Percentiles rank a stretch among this genome's conserved stretches.
These are phyloP conservation scores for Salix viminalis DNA, from an alignment of 345 rosid species.

Conservation along the genomic window DNA sequence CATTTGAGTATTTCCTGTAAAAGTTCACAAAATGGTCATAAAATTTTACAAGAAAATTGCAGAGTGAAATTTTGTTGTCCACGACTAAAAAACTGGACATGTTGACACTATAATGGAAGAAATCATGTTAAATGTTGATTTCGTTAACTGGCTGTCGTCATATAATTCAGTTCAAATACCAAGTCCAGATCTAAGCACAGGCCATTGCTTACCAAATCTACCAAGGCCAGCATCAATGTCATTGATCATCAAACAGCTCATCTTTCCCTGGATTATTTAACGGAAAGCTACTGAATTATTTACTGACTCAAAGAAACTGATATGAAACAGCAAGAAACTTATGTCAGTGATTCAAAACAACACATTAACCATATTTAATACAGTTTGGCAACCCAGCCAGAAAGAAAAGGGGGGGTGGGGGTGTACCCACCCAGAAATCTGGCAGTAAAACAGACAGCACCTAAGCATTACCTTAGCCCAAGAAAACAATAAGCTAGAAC, in stretches of 20 bases:
- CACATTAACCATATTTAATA: not conserved
- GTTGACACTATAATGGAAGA: not conserved
- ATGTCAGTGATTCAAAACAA: not conserved
- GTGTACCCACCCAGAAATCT: not conserved
- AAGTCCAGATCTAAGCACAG: not conserved
- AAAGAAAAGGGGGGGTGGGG: no score
- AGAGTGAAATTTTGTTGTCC: not conserved
- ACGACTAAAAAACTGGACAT: not conserved
- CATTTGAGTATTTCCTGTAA: conserved; percentile 79
- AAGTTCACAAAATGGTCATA: conserved; percentile 9
- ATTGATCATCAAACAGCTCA: conserved; percentile 94
- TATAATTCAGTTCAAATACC: not conserved
- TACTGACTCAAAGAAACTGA: not conserved
- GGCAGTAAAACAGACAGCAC: not conserved
- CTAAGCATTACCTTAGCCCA: not conserved
- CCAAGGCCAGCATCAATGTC: conserved; percentile 98
- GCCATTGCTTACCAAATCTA: conserved; percentile 71
- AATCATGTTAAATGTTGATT: not conserved
- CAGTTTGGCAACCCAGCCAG: no score
- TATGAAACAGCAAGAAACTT: not conserved
- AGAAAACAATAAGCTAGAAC: not conserved
- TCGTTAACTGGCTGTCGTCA: not conserved
- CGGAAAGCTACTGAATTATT: conserved; percentile 1
- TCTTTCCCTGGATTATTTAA: conserved; percentile 72
- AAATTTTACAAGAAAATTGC: not conserved